Base-by-base conservation (phyloP, 768 basidiomycete species). In the Naganishia onofrii region DNA sequence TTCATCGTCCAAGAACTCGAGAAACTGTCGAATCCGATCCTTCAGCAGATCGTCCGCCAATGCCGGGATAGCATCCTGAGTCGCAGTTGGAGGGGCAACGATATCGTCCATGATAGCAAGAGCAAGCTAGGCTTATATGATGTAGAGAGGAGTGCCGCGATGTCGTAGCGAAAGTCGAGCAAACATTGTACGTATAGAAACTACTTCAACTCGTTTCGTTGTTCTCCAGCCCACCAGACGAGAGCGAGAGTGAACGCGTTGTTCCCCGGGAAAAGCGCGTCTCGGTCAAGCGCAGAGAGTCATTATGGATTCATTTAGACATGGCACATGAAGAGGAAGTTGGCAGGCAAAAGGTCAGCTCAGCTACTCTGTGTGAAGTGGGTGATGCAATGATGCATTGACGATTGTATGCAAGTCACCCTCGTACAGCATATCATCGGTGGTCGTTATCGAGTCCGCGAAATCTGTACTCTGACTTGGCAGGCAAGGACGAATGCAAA, bases 21-120 rank as follows among this genome's bases (percentile, higher is more conserved):
- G 89, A 75, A 96, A 92, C 44, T 88, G 84, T 74, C 89, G 88
- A 67, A 88, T 86, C 70, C 90, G 85, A 74, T 93, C 90, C 75
- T 86, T 86, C 83, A 90, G 84, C 55, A 89, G 85, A 70, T 82
- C 81, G 79, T 91, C 90, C 28, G 74, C 77, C 55, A 87, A 82
- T 60, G 86, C 78, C n/a, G 88, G 87, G 72, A 88, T 52, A 12
- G 63, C 58, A 53, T 70, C 69, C 29, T 70, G 69, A 15, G 69
- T 70, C 13, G 65, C 65, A 0, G 38, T 28, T n/a, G 60, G 60
- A 9, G 60, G 23, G 26, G 60, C 60, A 42, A 44, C 38, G 42
- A 63, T 44, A 42, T 63, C 60, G 60, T 63, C 60, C 60, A 63
- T 63, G 23, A 26, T 12, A n/a, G 48, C 7, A n/a, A 3, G 6